Percentiles rank a stretch among this genome's conserved stretches.
These are phyloP conservation scores for Hortaea sp. DNA, from an alignment of 2,329 filamentous ascomycete genomes.

Conservation along the genomic window DNA sequence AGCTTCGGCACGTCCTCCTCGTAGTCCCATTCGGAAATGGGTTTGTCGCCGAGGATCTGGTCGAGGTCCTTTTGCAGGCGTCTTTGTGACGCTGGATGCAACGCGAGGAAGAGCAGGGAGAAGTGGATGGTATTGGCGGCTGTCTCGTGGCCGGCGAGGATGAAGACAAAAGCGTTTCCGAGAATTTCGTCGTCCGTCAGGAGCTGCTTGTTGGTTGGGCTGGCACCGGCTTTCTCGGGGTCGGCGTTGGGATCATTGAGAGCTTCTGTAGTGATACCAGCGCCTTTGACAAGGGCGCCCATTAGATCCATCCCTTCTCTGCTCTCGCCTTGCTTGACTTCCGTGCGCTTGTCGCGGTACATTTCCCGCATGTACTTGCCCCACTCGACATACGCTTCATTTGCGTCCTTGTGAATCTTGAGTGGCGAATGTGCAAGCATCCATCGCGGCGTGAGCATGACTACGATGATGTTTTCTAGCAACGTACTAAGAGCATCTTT, in stretches of 20 bases:
- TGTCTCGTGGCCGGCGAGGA: conserved; percentile 71
- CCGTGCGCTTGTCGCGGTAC: conserved; percentile 49
- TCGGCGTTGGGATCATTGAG: conserved; percentile 30
- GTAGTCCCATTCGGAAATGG: conserved; percentile 59
- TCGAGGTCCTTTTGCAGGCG: conserved; percentile 61
- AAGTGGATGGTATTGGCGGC: conserved; percentile 69
- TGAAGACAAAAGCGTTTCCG: conserved; percentile 56
- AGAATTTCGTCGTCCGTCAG: conserved; percentile 57
- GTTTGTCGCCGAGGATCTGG: conserved; percentile 48
- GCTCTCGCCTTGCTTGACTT: conserved; percentile 29
- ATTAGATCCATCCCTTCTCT: conserved; percentile 47
- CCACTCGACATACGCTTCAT: conserved; percentile 52
- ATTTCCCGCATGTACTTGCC: conserved; percentile 60
- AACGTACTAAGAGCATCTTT: conserved; percentile 51
- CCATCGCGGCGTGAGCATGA: conserved; percentile 51
- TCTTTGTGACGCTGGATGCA: conserved; percentile 53
- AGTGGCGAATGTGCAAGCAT: conserved; percentile 45
- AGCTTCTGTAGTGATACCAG: conserved; percentile 24
- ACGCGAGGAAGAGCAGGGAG: conserved; percentile 56
- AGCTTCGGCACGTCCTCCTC: conserved; percentile 56
- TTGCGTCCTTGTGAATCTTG: conserved; percentile 41
- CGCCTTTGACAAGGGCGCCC: conserved; percentile 40
- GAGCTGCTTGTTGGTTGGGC: conserved; percentile 28
- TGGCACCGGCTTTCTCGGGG: conserved; percentile 37
- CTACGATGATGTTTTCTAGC: conserved; percentile 53